Conservation (phyloP, 2,329 filamentous ascomycete species). For the Botrytis galanthina region DNA sequence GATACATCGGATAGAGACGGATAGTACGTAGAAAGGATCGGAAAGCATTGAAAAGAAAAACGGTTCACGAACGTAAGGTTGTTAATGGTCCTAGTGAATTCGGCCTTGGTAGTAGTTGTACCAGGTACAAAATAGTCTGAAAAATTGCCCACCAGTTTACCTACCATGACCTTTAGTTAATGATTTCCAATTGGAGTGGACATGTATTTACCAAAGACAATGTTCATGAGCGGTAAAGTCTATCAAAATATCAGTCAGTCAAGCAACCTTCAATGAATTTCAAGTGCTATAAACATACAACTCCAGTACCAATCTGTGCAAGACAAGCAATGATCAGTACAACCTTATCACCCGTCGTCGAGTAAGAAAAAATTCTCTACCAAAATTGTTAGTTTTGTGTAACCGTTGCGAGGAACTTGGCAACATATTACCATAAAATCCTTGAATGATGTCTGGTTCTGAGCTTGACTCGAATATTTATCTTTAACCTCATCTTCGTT, state of each 20-base stretch:
- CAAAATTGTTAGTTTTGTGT: not conserved
- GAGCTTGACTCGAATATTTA: constrained; percentile 31
- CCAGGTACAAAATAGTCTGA: constrained; percentile 38
- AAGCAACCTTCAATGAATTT: not conserved
- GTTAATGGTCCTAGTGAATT: constrained; percentile 47
- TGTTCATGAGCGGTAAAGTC: constrained; percentile 59
- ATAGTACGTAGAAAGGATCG: not conserved
- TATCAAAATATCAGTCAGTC: constrained; percentile 24
- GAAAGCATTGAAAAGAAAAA: not conserved
- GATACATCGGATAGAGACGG: not conserved
- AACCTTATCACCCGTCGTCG: constrained; percentile 29
- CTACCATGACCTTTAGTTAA: constrained; percentile 16
- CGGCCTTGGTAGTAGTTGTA: constrained; percentile 38
- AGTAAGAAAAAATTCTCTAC: constrained; percentile 36
- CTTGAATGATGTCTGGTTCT: constrained; percentile 29
- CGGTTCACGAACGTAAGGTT: constrained; percentile 43
- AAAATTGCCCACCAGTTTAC: constrained; percentile 35
- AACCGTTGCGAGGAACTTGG: not conserved
- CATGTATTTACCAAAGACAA: constrained; percentile 51
- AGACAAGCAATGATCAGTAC: constrained; percentile 28
- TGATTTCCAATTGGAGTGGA: not conserved
- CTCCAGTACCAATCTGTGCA: constrained; percentile 32
- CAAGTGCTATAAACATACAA: constrained; percentile 25
- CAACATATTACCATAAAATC: constrained; percentile 28
- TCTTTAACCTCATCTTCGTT: not conserved